Evolutionary conservation across 2,329 filamentous ascomycete genomes (phyloP).

Genomic region (Mycogone perniciosa): DNA sequence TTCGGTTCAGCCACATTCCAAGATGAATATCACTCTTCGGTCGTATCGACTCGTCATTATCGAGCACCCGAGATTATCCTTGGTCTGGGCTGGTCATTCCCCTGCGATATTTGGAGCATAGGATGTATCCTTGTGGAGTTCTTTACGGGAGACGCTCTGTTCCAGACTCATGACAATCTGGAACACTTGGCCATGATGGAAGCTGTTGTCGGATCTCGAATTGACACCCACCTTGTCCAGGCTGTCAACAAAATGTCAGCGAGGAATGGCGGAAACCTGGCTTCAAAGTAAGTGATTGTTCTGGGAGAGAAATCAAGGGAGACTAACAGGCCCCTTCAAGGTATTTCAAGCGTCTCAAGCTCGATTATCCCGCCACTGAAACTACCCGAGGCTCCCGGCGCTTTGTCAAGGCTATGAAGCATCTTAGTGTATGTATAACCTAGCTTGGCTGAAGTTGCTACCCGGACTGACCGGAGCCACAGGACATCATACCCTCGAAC

Average conservation of each 20-base stretch:
- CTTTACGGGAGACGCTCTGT: constrained; percentile 64
- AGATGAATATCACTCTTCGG: constrained; percentile 66
- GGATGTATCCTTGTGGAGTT: constrained; percentile 68
- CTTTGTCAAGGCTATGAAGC: constrained; percentile 69
- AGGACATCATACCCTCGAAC: constrained; percentile 60
- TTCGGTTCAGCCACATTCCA: constrained; percentile 68
- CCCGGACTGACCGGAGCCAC: constrained; percentile 6
- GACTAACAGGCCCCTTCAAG: constrained; percentile 29
- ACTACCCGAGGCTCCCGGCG: constrained; percentile 58
- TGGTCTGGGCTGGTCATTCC: constrained; percentile 64
- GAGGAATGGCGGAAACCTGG: constrained; percentile 52
- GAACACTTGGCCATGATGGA: constrained; percentile 75
- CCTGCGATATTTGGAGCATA: constrained; percentile 69
- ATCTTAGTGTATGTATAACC: constrained; percentile 46
- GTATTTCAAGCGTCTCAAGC: constrained; percentile 59
- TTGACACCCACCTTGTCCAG: constrained; percentile 53
- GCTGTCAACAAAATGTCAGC: constrained; percentile 45
- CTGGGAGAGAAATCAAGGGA: neutral
- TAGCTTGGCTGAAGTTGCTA: neutral
- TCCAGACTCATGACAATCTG: constrained; percentile 67
- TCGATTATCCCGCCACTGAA: constrained; percentile 59
- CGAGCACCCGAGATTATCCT: constrained; percentile 65
- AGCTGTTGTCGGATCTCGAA: constrained; percentile 53
- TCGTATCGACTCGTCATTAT: constrained; percentile 65
- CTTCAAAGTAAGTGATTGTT: constrained; percentile 50